Percentiles rank a stretch among this genome's conserved stretches.
phyloP scores from a whole-genome alignment of 176 grass and related monocot genomes.

The Ananas comosus region DNA sequence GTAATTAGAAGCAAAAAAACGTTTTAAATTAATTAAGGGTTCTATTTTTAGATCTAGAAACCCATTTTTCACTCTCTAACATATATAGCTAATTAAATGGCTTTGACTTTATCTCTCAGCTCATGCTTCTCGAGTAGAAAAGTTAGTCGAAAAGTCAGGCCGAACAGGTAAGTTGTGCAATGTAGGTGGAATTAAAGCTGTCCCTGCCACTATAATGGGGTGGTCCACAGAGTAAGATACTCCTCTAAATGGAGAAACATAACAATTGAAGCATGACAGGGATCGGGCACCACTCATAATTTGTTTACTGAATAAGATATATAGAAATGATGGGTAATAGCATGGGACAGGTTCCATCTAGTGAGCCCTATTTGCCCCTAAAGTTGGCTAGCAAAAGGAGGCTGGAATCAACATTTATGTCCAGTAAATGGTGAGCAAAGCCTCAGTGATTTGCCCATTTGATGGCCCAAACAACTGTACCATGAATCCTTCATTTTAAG shows the following conservation, averaged over 20 bases:
- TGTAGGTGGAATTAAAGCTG: background rate
- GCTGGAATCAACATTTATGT: slow-evolving; percentile 8
- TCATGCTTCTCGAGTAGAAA: too few relatives aligned
- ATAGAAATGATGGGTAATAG: slow-evolving; percentile 1
- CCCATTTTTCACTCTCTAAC: too few relatives aligned
- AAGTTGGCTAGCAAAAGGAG: slow-evolving; percentile 14
- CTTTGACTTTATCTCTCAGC: too few relatives aligned
- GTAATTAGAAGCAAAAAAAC: too few relatives aligned
- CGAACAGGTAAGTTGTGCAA: background rate
- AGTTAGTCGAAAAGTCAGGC: too few relatives aligned
- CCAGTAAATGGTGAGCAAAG: slow-evolving; percentile 12
- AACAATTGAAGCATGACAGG: background rate
- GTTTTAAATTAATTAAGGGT: too few relatives aligned
- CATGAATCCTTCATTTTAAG: background rate
- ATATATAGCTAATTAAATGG: too few relatives aligned
- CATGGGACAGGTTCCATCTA: slow-evolving; percentile 9
- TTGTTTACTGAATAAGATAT: background rate
- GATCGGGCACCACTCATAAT: background rate
- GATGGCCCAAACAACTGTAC: slow-evolving; percentile 10
- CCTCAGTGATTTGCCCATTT: background rate
- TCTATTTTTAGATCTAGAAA: too few relatives aligned
- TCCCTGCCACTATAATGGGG: background rate
- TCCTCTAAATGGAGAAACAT: background rate
- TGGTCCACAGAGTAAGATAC: background rate
- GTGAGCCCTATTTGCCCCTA: slow-evolving; percentile 5